Evolutionary conservation across 352 stramenopile species (phyloP).

Genomic region (Aphanomyces invadans): DNA sequence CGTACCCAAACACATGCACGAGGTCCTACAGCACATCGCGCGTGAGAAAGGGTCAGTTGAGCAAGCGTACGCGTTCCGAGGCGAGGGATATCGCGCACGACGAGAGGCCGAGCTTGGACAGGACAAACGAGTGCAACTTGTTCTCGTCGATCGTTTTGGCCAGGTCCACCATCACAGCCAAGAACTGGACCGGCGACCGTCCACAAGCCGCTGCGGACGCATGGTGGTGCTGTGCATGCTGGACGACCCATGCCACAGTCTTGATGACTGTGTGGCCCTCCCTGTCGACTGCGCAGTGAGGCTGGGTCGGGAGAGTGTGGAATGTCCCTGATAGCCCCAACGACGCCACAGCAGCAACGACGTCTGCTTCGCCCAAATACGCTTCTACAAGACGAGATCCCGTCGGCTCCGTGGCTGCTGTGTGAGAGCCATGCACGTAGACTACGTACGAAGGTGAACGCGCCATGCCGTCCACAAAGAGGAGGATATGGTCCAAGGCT

Average conservation of each 20-base stretch:
- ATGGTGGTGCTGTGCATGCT: not conserved
- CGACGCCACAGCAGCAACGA: not conserved
- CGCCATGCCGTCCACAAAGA: too few species aligned
- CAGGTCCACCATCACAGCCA: conserved; percentile 43
- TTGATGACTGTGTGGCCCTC: conserved; percentile 34
- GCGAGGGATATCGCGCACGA: conserved; percentile 40
- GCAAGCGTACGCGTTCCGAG: not conserved
- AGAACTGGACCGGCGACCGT: too few species aligned
- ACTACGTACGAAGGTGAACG: not conserved
- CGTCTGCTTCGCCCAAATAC: conserved; percentile 12
- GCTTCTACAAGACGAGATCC: not conserved
- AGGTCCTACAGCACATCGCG: conserved; percentile 35
- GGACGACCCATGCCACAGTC: conserved; percentile 47
- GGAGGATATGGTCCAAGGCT: too few species aligned
- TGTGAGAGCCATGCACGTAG: too few species aligned
- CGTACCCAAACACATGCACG: conserved; percentile 56
- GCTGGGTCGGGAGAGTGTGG: not conserved
- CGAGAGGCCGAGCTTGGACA: conserved; percentile 34
- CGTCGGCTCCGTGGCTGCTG: too few species aligned
- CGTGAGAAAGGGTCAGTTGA: not conserved
- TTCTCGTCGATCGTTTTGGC: conserved; percentile 48
- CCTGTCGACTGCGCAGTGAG: not conserved
- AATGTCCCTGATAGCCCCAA: not conserved
- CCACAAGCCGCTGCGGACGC: too few species aligned
- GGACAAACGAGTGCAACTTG: conserved; percentile 26